A percentile compares a stretch with the other conserved stretches of the same genome.
Conservation (phyloP, 179 eudicot genomes). For the Silene coronaria region DNA sequence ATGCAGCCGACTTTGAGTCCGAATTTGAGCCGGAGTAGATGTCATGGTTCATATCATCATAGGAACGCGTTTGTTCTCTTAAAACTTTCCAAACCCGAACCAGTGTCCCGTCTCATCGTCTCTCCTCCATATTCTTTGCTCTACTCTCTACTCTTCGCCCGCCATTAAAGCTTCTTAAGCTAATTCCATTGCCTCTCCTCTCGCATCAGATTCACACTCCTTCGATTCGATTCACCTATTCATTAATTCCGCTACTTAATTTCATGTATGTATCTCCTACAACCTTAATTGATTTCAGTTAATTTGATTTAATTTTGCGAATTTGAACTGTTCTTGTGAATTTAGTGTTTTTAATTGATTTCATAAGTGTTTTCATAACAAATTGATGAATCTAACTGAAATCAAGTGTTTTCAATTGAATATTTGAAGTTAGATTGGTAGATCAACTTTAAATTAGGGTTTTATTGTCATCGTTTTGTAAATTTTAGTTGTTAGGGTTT, state of each 20-base stretch:
- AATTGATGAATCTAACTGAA: background rate
- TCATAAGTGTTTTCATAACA: background rate
- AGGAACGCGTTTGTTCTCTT: too few relatives aligned
- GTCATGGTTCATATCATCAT: background rate
- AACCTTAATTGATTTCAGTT: background rate
- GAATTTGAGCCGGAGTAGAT: background rate
- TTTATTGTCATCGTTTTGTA: background rate
- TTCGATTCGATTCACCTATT: background rate
- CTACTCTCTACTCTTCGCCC: conserved; percentile 1
- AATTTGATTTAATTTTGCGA: background rate
- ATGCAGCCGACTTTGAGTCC: too few relatives aligned
- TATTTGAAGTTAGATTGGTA: background rate
- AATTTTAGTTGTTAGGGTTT: background rate
- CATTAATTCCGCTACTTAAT: background rate
- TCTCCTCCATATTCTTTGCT: background rate
- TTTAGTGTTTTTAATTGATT: background rate
- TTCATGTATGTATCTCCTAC: background rate
- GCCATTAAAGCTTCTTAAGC: background rate
- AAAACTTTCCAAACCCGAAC: background rate
- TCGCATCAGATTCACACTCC: background rate
- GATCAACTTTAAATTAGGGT: background rate
- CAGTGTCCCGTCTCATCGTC: background rate
- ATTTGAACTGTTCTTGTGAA: background rate
- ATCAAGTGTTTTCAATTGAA: background rate
- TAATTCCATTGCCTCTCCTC: background rate